These are phyloP conservation scores for Venturia carpophila DNA, from an alignment of 2,329 filamentous ascomycete species.

Conservation along the genomic window DNA sequence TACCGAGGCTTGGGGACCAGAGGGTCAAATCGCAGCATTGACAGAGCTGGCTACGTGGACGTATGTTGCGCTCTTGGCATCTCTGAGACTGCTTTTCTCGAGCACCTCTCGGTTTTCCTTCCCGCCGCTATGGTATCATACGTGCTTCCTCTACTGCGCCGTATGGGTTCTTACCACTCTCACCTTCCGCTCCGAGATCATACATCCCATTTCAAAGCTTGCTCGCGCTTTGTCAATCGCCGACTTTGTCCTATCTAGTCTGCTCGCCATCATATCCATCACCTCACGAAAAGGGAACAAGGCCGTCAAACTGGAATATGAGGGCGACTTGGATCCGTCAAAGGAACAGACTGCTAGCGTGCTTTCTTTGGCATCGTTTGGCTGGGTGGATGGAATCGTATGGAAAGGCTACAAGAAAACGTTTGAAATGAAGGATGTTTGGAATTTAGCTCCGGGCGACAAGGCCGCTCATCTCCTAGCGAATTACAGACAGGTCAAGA, in stretches of 20 bases:
- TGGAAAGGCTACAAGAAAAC: conserved; percentile 82
- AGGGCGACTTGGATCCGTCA: conserved; percentile 79
- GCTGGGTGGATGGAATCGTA: conserved; percentile 85
- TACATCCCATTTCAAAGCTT: conserved; percentile 61
- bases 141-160: conserved; percentile 69
- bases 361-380: conserved; percentile 78
- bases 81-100: conserved; percentile 60
- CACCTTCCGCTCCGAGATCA: conserved; percentile 75
- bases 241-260: conserved; percentile 65
- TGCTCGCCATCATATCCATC: conserved; percentile 68
- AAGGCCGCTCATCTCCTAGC: conserved; percentile 75
- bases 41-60: conserved; percentile 67
- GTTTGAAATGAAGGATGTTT: conserved; percentile 76
- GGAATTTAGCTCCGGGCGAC: conserved; percentile 83
- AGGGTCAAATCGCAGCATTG: conserved; percentile 53
- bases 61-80: conserved; percentile 69
- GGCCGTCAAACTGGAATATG: conserved; percentile 78
- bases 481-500: conserved; percentile 78
- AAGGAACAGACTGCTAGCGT: conserved; percentile 81
- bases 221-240: conserved; percentile 58
- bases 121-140: conserved; percentile 85
- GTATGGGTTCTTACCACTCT: conserved; percentile 73
- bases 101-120: conserved; percentile 54
- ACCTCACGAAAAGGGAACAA: conserved; percentile 89
- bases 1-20: conserved; percentile 50